phyloP scores from a whole-genome alignment of 2,329 filamentous ascomycete species.

The Phialocephala subalpina region DNA sequence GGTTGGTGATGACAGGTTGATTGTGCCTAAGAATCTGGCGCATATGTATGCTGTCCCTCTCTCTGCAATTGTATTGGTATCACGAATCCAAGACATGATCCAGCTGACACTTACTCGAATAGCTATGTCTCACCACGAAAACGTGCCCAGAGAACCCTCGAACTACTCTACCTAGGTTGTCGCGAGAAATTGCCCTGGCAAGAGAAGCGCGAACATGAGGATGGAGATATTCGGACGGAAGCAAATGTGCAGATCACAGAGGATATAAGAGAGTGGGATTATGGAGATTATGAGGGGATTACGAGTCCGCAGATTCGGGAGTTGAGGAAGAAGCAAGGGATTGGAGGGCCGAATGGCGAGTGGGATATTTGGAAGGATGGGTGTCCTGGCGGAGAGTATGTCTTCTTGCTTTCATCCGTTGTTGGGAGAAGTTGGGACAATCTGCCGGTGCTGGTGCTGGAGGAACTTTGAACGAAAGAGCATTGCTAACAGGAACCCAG shows the following conservation, averaged over 20 bases:
- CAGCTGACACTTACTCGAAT: neutral
- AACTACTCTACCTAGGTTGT: conserved; percentile 81
- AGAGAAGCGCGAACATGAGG: conserved; percentile 50
- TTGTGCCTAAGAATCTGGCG: conserved; percentile 81
- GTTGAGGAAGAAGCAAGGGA: conserved; percentile 63
- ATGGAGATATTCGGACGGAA: conserved; percentile 55
- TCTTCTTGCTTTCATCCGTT: conserved; percentile 31
- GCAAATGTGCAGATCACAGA: conserved; percentile 74
- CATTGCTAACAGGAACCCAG: conserved; percentile 20
- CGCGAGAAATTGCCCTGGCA: conserved; percentile 77
- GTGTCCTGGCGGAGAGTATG: conserved; percentile 84
- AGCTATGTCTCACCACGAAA: conserved; percentile 87
- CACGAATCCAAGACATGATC: neutral
- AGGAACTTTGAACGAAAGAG: neutral
- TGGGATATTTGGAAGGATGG: conserved; percentile 95
- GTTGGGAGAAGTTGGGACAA: neutral
- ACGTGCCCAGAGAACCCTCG: conserved; percentile 88
- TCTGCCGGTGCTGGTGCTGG: too few species aligned
- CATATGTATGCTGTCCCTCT: conserved; percentile 70
- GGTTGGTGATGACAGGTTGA: conserved; percentile 83
- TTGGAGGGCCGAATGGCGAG: conserved; percentile 49
- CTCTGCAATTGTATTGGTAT: neutral
- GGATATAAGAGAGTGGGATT: conserved; percentile 77
- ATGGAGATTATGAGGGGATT: conserved; percentile 86
- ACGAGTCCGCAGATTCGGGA: conserved; percentile 74